Percentiles rank a stretch among this genome's conserved stretches.
Evolutionary conservation across 257 asterid species (phyloP).

Genomic region (Penstemon eatonii): DNA sequence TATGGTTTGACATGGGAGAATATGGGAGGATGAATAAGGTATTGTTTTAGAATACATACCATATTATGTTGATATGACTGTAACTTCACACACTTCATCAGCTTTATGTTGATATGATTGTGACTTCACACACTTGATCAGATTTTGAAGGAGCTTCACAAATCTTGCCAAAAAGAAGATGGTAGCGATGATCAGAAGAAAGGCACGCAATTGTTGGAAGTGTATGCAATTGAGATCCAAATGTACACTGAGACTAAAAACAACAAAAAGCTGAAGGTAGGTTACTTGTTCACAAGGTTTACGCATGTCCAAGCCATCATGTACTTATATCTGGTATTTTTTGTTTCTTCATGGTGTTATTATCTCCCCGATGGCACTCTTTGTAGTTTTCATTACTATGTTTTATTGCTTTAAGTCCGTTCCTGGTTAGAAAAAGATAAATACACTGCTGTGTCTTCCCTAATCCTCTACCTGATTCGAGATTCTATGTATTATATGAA

Average conservation of each 20-base stretch:
- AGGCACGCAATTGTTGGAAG: conserved; percentile 95
- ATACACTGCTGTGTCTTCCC: neutral
- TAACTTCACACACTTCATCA: conserved; percentile 35
- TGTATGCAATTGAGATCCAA: conserved; percentile 97
- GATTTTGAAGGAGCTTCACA: conserved; percentile 97
- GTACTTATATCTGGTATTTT: neutral
- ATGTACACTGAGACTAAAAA: conserved; percentile 97
- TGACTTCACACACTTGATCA: conserved; percentile 35
- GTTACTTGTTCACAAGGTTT: conserved; percentile 1
- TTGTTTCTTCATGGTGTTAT: neutral
- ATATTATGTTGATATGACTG: conserved; percentile 18
- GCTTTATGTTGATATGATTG: conserved; percentile 30
- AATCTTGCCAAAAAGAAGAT: conserved; percentile 95
- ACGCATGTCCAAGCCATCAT: neutral
- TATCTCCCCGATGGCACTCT: neutral
- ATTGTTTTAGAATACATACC: conserved; percentile 21
- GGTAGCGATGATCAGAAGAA: conserved; percentile 98
- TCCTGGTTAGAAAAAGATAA: neutral
- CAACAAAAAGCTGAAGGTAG: conserved; percentile 94
- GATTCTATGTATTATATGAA: neutral
- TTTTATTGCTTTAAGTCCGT: neutral
- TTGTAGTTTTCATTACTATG: neutral
- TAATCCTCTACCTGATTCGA: neutral
- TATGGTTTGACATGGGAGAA: conserved; percentile 96
- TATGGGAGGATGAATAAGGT: conserved; percentile 97